Evolutionary conservation across 1,284 basidiomycete genomes (phyloP).

Genomic region (Schizophyllum commune): DNA sequence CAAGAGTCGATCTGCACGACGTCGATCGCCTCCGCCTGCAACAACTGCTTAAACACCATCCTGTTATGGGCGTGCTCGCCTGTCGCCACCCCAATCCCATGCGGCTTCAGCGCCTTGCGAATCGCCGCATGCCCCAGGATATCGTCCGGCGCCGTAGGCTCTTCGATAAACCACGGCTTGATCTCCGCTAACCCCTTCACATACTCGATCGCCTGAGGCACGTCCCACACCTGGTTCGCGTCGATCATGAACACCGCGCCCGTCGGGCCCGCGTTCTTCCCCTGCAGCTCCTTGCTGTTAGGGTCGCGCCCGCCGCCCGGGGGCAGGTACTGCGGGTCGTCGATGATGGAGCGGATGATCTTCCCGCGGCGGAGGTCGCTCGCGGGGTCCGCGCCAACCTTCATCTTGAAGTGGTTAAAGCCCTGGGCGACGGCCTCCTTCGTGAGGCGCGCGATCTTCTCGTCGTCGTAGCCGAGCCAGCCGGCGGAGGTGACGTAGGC

Average conservation of each 20-base stretch:
- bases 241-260: conserved; percentile 95
- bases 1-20: conserved; percentile 97
- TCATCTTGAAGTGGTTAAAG: conserved; percentile 97
- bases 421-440: conserved; percentile 79
- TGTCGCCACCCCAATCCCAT: conserved; percentile 90
- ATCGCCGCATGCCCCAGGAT: conserved; percentile 80
- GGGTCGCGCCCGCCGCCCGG: conserved; percentile 51
- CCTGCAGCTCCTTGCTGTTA: conserved; percentile 53
- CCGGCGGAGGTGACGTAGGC: conserved; percentile 94
- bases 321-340: conserved; percentile 75
- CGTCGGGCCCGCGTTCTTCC: conserved; percentile 92
- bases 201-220: conserved; percentile 87
- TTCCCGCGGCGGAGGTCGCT: conserved; percentile 83
- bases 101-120: conserved; percentile 71
- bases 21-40: conserved; percentile 90
- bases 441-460: conserved; percentile 83
- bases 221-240: conserved; percentile 97
- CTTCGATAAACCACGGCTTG: conserved; percentile 94
- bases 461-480: conserved; percentile 90
- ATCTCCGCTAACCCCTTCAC: conserved; percentile 75
- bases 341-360: conserved; percentile 90
- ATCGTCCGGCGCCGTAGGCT: conserved; percentile 91
- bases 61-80: conserved; percentile 95
- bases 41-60: conserved; percentile 95
- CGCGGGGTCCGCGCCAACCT: conserved; percentile 80